A percentile compares a stretch with the other conserved stretches of the same genome.
These are phyloP conservation scores for Tricholoma terreum DNA, from an alignment of 768 basidiomycete species.

Conservation along the genomic window DNA sequence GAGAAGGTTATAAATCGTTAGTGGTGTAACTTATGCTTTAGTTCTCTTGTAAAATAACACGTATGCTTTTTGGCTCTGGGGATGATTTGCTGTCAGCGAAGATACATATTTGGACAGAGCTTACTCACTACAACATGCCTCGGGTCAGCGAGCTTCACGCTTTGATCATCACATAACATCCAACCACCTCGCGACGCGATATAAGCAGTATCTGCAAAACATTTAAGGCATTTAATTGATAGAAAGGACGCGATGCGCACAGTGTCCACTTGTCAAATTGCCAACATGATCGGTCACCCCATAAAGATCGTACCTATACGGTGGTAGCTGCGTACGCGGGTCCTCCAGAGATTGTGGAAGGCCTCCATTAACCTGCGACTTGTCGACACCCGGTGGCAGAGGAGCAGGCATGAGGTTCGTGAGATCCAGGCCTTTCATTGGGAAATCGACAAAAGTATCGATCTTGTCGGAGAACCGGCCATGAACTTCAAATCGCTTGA, in stretches of 20 bases:
- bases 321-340: slow-evolving; percentile 79
- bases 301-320: slow-evolving; percentile 92
- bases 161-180: slow-evolving; percentile 94
- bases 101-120: not conserved
- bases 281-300: slow-evolving; percentile 97
- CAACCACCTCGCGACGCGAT: slow-evolving; percentile 85
- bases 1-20: slow-evolving; percentile 24
- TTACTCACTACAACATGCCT: slow-evolving; percentile 78
- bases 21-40: slow-evolving; percentile 38
- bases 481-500: slow-evolving; percentile 89
- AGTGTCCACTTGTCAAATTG: slow-evolving; percentile 92
- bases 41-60: slow-evolving; percentile 79
- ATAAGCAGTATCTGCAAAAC: slow-evolving; percentile 79
- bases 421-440: slow-evolving; percentile 56
- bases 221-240: slow-evolving; percentile 1
- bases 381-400: slow-evolving; percentile 61
- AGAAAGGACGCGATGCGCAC: slow-evolving; percentile 46
- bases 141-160: slow-evolving; percentile 66
- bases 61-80: slow-evolving; percentile 62
- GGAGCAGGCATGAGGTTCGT: slow-evolving; percentile 86
- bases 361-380: slow-evolving; percentile 40
- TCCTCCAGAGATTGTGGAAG: slow-evolving; percentile 53
- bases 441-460: slow-evolving; percentile 93
- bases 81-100: not conserved
- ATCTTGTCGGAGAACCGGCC: slow-evolving; percentile 95